Percentiles rank a stretch among this genome's conserved stretches.
Evolutionary conservation across 2,329 filamentous ascomycete genomes (phyloP).

Genomic region (Neofusicoccum laricinum): DNA sequence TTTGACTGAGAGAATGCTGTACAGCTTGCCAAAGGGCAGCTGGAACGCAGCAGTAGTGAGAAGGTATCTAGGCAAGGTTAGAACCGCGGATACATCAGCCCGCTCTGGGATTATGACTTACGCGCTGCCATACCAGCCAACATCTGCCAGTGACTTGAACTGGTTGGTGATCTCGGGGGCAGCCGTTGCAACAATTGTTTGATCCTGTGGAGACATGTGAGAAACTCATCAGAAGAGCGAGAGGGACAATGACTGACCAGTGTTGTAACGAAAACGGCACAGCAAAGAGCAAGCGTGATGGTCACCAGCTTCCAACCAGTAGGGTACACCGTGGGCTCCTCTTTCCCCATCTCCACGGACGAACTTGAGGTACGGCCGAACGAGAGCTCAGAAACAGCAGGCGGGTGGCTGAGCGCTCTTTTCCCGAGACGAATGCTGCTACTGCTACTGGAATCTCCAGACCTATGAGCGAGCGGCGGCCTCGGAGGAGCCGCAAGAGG

Average conservation of each 20-base stretch:
- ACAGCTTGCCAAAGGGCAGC: conserved; percentile 55
- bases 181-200: conserved; percentile 28
- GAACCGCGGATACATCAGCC: background rate
- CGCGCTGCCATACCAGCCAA: conserved; percentile 29
- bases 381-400: conserved; percentile 1
- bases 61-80: conserved; percentile 39
- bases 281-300: conserved; percentile 27
- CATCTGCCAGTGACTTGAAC: conserved; percentile 24
- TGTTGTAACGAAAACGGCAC: conserved; percentile 34
- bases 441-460: background rate
- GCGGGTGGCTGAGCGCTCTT: background rate
- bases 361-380: background rate
- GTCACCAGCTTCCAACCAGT: conserved; percentile 24
- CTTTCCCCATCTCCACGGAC: background rate
- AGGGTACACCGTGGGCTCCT: conserved; percentile 18
- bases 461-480: background rate
- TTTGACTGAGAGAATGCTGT: conserved; percentile 57
- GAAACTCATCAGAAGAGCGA: background rate
- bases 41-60: conserved; percentile 42
- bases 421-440: conserved; percentile 1
- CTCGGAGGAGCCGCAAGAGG: background rate
- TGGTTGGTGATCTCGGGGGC: conserved; percentile 29
- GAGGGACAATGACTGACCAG: conserved; percentile 18
- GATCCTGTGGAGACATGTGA: conserved; percentile 6
- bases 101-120: conserved; percentile 33